Conservation (phyloP, 2,329 filamentous ascomycete genomes). For the Sporothrix mexicana region DNA sequence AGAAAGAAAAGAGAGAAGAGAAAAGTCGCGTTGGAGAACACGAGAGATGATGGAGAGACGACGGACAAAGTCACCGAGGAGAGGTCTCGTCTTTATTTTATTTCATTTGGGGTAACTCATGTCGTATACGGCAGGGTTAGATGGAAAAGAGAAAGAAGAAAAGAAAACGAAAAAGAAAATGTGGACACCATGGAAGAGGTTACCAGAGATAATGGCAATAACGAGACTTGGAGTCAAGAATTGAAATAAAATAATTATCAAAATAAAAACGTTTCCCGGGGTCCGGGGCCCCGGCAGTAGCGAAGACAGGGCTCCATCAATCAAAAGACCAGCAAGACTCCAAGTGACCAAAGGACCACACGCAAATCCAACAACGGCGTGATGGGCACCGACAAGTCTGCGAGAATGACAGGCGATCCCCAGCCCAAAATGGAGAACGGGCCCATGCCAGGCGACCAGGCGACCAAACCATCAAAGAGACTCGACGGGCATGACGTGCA, state of each 20-base stretch:
- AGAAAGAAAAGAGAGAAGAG: neutral
- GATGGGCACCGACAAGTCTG: neutral
- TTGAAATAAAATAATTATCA: neutral
- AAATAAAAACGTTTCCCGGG: neutral
- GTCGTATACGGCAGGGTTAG: neutral
- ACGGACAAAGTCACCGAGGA: neutral
- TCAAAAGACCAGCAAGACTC: neutral
- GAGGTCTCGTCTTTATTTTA: neutral
- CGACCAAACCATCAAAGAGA: neutral
- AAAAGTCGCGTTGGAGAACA: neutral
- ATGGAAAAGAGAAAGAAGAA: no score
- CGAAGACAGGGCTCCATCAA: neutral
- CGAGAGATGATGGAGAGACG: neutral
- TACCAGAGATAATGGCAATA: slow-evolving; percentile 5
- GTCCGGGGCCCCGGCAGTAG: neutral
- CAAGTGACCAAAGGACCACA: neutral
- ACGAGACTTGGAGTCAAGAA: neutral
- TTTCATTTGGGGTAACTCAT: neutral
- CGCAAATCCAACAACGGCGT: neutral
- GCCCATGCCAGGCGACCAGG: neutral
- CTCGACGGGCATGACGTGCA: neutral
- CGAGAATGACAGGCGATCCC: neutral
- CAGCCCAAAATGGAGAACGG: neutral
- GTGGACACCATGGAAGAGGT: slow-evolving; percentile 18
- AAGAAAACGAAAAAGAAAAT: neutral